Evolutionary conservation across 2,329 filamentous ascomycete genomes (phyloP), one percentile per base, ranked within the genome.

Genomic region (Hirsutella thompsonii): DNA sequence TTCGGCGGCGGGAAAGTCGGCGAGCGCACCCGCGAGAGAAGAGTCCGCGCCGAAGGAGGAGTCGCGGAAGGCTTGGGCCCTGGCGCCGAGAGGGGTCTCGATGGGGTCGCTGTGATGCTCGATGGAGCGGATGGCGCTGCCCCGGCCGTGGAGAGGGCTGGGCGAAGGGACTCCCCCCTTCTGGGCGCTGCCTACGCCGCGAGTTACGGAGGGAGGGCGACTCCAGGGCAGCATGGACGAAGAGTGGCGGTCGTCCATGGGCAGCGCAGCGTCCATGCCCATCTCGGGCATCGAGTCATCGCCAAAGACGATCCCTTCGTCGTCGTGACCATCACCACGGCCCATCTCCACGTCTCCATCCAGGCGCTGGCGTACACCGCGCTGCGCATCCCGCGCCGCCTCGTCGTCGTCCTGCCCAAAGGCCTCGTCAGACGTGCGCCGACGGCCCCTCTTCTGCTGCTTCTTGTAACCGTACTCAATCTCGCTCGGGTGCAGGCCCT

Each of bases 191-290:
- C 61, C 32, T 1, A 52, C 52, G 28, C 56, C 63, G 11, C 64
- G 67, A 29, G 64, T 50, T 3, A 66, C 67, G 0, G 72, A 75
- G 11, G 64, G 63, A 0, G 66, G 46, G 3, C 67, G 67, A 45
- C 69, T 72, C 72, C 72, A 75, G 4, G 72, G 72, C 52, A 69
- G 60, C 42, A 70, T 56, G 14, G 66, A 67, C 2, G 67, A 71
- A 1, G 68, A 71, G 36, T 74, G 72, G 40, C 80, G 74, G 44
- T 93, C 83, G 4, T 76, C 74, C 40, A 92, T 70, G 8, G 75
- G 72, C 1, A 74, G 70, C 1, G 68, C 73, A 1, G 74, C 81
- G 34, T 84, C 76, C 59, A 85, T 76, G 18, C 80, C 83, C 20
- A 85, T 59, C 56, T 93, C 87, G 18, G 81, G 60, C 37, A 63